These are phyloP conservation scores for Candida khao-thaluensis DNA, from an alignment of 805 yeast genomes.

Conservation along the genomic window DNA sequence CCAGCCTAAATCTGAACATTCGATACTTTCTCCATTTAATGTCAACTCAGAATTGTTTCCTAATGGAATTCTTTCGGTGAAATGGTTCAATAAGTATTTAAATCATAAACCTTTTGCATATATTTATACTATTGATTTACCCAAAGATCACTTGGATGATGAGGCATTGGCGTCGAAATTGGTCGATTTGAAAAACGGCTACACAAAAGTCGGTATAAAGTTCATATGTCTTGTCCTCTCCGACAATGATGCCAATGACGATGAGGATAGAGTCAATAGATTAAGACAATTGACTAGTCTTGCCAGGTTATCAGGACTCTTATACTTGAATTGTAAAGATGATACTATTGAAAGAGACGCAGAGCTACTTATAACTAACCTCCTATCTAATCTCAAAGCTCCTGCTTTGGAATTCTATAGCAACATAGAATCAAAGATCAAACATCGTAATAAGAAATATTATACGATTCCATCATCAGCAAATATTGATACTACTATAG, in stretches of 20 bases:
- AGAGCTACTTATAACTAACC: constrained; percentile 29
- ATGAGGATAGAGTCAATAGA: constrained; percentile 22
- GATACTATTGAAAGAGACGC: constrained; percentile 25
- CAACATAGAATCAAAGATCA: constrained; percentile 29
- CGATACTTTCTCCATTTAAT: constrained; percentile 39
- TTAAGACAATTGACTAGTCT: constrained; percentile 30
- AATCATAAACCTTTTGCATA: constrained; percentile 32
- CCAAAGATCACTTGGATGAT: constrained; percentile 13
- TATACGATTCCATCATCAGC: constrained; percentile 32
- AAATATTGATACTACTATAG: constrained; percentile 27
- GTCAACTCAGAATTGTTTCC: constrained; percentile 27
- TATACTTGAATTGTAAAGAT: constrained; percentile 20
- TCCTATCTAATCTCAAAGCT: constrained; percentile 29
- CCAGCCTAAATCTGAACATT: constrained; percentile 19
- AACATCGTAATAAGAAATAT: constrained; percentile 36
- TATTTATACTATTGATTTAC: constrained; percentile 21
- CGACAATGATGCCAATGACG: constrained; percentile 13
- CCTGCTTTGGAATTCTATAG: constrained; percentile 35
- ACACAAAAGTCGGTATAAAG: constrained; percentile 14
- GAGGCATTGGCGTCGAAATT: constrained; percentile 20
- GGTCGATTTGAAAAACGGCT: constrained; percentile 16
- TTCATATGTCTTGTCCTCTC: constrained; percentile 27
- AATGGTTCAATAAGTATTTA: constrained; percentile 38
- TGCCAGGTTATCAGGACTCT: constrained; percentile 30
- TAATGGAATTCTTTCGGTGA: constrained; percentile 28